phyloP scores from a whole-genome alignment of 306 rosid species.

The Mucuna pruriens region DNA sequence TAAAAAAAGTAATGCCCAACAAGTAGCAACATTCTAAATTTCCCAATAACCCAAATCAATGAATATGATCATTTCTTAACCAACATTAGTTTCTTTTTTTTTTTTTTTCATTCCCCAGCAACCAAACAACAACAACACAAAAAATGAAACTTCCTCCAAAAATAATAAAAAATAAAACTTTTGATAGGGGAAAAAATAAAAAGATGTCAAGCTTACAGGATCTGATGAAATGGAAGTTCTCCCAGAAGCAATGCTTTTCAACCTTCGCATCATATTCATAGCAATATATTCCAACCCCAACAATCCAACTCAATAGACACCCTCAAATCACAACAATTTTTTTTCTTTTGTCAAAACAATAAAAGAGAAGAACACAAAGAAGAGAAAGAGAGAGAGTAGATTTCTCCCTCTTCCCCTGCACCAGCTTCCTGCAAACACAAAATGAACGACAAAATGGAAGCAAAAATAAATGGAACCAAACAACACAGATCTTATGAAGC shows the following conservation, averaged over 20 bases:
- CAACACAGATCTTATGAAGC: conserved; percentile 34
- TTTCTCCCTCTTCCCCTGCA: conserved; percentile 48
- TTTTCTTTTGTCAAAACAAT: not conserved
- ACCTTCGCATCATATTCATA: conserved; percentile 86
- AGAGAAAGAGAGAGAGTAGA: conserved; percentile 1
- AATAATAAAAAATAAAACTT: not conserved
- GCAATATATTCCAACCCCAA: conserved; percentile 34
- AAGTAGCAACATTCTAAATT: not conserved
- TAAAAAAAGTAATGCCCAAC: not conserved
- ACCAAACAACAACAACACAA: not conserved
- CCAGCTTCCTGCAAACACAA: conserved; percentile 32
- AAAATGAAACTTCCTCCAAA: not conserved
- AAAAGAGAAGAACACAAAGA: conserved; percentile 39
- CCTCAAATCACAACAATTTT: conserved; percentile 15
- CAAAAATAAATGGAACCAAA: conserved; percentile 23
- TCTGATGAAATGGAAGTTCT: conserved; percentile 90
- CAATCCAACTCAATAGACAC: conserved; percentile 43
- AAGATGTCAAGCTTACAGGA: conserved; percentile 60
- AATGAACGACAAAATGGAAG: conserved; percentile 22
- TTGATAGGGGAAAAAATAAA: not conserved
- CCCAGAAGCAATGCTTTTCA: conserved; percentile 98
- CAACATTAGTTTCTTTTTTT: not conserved
- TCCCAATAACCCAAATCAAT: conserved; percentile 8
- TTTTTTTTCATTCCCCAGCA: conserved; percentile 4
- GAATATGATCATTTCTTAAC: not conserved